Percentiles rank a stretch among this genome's conserved stretches.
Evolutionary conservation across 805 yeast species (phyloP).

Genomic region (Torulaspora franciscae): DNA sequence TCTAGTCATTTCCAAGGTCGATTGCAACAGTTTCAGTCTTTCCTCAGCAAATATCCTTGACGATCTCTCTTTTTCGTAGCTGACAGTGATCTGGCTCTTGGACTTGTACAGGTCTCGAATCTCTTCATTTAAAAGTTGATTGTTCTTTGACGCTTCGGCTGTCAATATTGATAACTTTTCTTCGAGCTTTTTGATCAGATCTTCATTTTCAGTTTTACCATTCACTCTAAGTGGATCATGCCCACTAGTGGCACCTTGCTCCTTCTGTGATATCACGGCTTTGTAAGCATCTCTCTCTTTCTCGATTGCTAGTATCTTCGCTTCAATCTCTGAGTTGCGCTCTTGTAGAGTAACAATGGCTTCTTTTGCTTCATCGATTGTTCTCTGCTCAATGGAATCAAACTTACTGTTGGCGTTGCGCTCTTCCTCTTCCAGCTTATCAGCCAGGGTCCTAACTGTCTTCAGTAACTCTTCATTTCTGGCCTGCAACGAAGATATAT

Average conservation of each 20-base stretch:
- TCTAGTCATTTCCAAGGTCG: slow-evolving; percentile 39
- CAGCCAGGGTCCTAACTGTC: slow-evolving; percentile 67
- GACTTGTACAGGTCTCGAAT: slow-evolving; percentile 38
- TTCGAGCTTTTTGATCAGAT: slow-evolving; percentile 25
- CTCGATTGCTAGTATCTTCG: slow-evolving; percentile 48
- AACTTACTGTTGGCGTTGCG: slow-evolving; percentile 21
- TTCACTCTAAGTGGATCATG: not conserved
- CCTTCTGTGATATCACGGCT: slow-evolving; percentile 6
- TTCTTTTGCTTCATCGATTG: slow-evolving; percentile 59
- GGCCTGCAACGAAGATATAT: slow-evolving; percentile 60
- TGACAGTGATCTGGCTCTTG: slow-evolving; percentile 45
- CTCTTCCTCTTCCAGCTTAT: slow-evolving; percentile 64
- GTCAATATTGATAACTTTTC: slow-evolving; percentile 19
- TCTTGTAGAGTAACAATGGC: slow-evolving; percentile 61
- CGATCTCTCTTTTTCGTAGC: slow-evolving; percentile 52
- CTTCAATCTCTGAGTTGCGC: slow-evolving; percentile 48
- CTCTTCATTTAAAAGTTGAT: slow-evolving; percentile 47
- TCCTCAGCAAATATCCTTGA: slow-evolving; percentile 51
- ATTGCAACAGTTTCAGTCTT: slow-evolving; percentile 41
- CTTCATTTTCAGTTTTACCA: slow-evolving; percentile 11
- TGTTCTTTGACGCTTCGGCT: slow-evolving; percentile 40
- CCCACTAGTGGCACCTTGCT: not conserved
- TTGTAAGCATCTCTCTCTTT: slow-evolving; percentile 70
- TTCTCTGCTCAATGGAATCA: slow-evolving; percentile 39
- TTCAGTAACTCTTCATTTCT: slow-evolving; percentile 69